These are phyloP conservation scores for Cercospora citrullina DNA, from an alignment of 2,329 filamentous ascomycete genomes.

Conservation along the genomic window DNA sequence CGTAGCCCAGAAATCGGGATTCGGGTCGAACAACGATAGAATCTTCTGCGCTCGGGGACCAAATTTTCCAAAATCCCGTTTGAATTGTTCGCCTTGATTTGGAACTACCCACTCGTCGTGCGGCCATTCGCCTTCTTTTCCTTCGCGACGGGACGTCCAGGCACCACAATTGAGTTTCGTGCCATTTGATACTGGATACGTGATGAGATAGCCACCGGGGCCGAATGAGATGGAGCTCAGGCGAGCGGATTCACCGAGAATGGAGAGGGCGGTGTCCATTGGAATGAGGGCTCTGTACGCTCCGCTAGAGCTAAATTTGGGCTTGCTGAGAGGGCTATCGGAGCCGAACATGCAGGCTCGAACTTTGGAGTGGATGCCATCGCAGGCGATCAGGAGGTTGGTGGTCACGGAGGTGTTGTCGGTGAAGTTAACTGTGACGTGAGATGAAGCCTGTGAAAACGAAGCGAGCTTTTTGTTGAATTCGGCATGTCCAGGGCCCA, in stretches of 20 bases:
- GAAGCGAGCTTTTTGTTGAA: conserved; percentile 25
- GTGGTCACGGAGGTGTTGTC: conserved; percentile 49
- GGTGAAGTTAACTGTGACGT: conserved; percentile 42
- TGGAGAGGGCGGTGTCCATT: conserved; percentile 52
- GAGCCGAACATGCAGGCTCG: conserved; percentile 56
- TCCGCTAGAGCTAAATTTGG: conserved; percentile 58
- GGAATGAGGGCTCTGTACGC: conserved; percentile 63
- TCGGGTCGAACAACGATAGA: conserved; percentile 41
- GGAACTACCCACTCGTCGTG: conserved; percentile 44
- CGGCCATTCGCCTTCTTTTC: conserved; percentile 39
- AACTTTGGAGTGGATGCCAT: conserved; percentile 62
- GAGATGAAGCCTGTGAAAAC: conserved; percentile 21
- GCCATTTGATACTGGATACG: conserved; percentile 61
- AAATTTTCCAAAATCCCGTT: conserved; percentile 46
- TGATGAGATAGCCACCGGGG: conserved; percentile 58
- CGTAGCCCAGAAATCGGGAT: conserved; percentile 51
- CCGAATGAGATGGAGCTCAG: conserved; percentile 44
- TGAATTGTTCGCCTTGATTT: conserved; percentile 45
- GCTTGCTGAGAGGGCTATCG: conserved; percentile 45
- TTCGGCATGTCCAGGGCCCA: conserved; percentile 29
- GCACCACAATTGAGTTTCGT: conserved; percentile 58
- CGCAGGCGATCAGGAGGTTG: conserved; percentile 59
- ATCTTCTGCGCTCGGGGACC: conserved; percentile 44
- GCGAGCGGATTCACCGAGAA: conserved; percentile 32
- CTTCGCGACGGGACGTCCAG: conserved; percentile 42